Base-by-base conservation (phyloP, 2,329 filamentous ascomycete genomes). In the Colletotrichum viniferum region DNA sequence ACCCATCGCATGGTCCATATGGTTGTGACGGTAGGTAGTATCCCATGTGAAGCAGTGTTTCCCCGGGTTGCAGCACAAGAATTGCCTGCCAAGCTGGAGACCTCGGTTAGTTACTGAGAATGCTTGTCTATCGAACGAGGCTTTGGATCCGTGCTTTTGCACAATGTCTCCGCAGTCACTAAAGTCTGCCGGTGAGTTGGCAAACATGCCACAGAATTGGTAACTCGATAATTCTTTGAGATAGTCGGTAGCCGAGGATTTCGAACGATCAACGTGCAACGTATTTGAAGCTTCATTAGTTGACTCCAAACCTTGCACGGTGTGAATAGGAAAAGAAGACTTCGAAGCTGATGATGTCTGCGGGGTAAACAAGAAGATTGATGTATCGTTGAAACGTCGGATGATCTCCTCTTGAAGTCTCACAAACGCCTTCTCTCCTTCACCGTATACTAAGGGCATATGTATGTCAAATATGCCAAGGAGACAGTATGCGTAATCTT, bases 401-500 rank as follows among this genome's bases (percentile, higher is more conserved):
- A 62, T 14, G 4, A 70, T 58, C 8, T 58, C 68, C 3, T 55
- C 30, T 28, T 78, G 75, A 16, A 79, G 10, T 61, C 80, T 66
- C 13, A 73, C 48, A 32, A 80, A 81, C 2, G 79, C 77, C 21
- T 71, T 76, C 3, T 16, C 26, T n/a, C 80, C 79, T 48, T 82
- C 81, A 16, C 80, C 79, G 26, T 82, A 82, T 1, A 78, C 55
- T 16, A 79, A 65, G 5, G 78, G 74, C 79, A 82, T 81, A 21
- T 77, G 78, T 5, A 81, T 74, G 36, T 76, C 71, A 34, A 82
- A 81, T 12, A 82, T 55, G 4, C 81, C 81, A 7, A 81, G 48
- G 13, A 82, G 68, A 24, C 78, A 79, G n/a, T 81, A 82, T 1
- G 80, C 80, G 2, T 68, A 62, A 62, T 83, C 79, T 58, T 81